Evolutionary conservation across 305 asterid species (phyloP).

Genomic region (Fraxinus platypoda): DNA sequence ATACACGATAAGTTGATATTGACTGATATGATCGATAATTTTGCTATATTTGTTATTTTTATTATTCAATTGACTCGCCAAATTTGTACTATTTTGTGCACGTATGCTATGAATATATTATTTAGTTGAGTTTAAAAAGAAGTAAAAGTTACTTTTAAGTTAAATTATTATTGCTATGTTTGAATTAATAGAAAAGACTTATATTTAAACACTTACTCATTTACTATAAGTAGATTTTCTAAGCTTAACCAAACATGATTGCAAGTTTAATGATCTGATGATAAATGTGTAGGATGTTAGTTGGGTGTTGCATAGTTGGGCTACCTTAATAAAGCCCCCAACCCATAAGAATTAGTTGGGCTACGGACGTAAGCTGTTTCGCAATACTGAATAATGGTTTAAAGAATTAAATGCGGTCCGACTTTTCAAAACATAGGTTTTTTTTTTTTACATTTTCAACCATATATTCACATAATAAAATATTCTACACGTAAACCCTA

Average conservation of each 20-base stretch:
- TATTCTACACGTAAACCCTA: too few species aligned
- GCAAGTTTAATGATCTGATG: neutral
- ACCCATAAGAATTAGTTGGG: neutral
- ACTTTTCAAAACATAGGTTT: neutral
- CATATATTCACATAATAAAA: too few species aligned
- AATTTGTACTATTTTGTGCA: neutral
- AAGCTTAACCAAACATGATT: neutral
- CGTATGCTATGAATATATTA: neutral
- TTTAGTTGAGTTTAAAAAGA: too few species aligned
- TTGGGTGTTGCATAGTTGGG: neutral
- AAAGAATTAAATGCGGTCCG: neutral
- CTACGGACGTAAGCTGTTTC: neutral
- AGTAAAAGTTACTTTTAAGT: neutral
- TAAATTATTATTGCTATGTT: too few species aligned
- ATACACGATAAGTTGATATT: neutral
- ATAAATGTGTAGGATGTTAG: neutral
- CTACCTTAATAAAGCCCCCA: neutral
- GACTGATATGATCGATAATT: neutral
- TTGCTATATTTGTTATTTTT: neutral
- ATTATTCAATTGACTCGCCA: neutral
- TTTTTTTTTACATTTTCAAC: too few species aligned
- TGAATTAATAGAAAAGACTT: neutral
- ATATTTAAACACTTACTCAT: too few species aligned
- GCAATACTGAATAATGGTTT: neutral
- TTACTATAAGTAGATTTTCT: neutral